Evolutionary conservation across 164 flowering plant species (phyloP), one percentile per base, ranked within the genome.

Genomic region (Houttuynia cordata): DNA sequence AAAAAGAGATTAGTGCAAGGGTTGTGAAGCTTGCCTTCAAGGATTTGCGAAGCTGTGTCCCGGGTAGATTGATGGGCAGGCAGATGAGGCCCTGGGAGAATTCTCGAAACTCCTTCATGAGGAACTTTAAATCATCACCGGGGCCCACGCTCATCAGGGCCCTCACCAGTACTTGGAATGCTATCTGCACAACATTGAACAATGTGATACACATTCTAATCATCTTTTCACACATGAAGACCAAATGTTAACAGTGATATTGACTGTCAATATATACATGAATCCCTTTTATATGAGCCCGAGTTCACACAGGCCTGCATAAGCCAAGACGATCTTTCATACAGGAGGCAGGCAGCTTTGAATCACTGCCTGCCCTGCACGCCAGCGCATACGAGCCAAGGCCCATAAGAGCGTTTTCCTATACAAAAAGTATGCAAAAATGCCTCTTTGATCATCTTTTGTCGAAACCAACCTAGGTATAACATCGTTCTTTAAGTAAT

Each of bases 31-130:
- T 37, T 71, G 86, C 99, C 96, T 91, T 82, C 58, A 94, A 61
- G 30, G 99, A 87, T 68, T 82, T 88, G 60, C 85, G 77, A 0
- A 94, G 65, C 59, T 76, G 79, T 10, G 91, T 83, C 21, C 97
- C 96, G 6, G 99, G 99, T 23, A 94, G 56, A 51, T 85, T 94
- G 67, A 94, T 71, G 0, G 99, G 97, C 39, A 94, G 23, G 64
- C 88, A 91, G 12, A 94, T 79, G 65, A 94, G 71, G 10, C 96
- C 99, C 67, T 87, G 84, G 66, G 83, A 78, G 69, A 88, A 83
- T 61, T 85, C 91, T 50, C 66, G 79, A 56, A 84, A 94, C 58
- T 94, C 96, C 64, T 68, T 78, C 71, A 76, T 85, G 30, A 94
- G 52, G 40, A 67, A 70, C 62, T 85, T 62, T 69, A 91, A 50